These are phyloP conservation scores for Gyromitra esculenta DNA, from an alignment of 2,329 filamentous ascomycete genomes.

Conservation along the genomic window DNA sequence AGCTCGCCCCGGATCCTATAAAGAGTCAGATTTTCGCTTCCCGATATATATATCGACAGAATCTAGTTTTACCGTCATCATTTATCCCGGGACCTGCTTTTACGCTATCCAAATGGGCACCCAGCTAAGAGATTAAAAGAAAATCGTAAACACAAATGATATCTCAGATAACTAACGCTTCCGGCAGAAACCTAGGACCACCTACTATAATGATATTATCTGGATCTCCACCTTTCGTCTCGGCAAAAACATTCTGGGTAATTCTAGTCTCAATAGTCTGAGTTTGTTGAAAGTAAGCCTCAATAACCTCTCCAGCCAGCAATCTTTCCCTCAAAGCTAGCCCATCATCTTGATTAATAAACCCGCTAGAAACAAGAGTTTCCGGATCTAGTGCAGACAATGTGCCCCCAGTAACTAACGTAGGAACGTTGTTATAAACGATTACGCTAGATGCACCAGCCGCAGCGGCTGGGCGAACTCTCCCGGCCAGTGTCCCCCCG, in stretches of 20 bases:
- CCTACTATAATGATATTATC: slow-evolving; percentile 57
- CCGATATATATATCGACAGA: not conserved
- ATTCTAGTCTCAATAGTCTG: slow-evolving; percentile 59
- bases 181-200: slow-evolving; percentile 3
- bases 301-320: slow-evolving; percentile 61
- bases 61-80: slow-evolving; percentile 56
- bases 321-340: slow-evolving; percentile 61
- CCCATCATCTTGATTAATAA: slow-evolving; percentile 63
- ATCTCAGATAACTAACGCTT: slow-evolving; percentile 20
- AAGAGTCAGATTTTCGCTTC: not conserved
- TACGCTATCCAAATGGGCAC: slow-evolving; percentile 59
- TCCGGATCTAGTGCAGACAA: slow-evolving; percentile 60
- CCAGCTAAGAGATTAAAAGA: slow-evolving; percentile 51
- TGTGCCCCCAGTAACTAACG: slow-evolving; percentile 61
- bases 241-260: slow-evolving; percentile 56
- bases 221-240: slow-evolving; percentile 55
- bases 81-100: slow-evolving; percentile 60
- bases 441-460: slow-evolving; percentile 62
- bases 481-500: slow-evolving; percentile 61
- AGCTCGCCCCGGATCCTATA: slow-evolving; percentile 56
- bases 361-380: slow-evolving; percentile 60
- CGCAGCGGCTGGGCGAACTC: slow-evolving; percentile 61
- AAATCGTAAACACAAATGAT: slow-evolving; percentile 36
- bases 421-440: slow-evolving; percentile 61
- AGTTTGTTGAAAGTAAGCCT: slow-evolving; percentile 63